Evolutionary conservation across 202 grass and related monocot genomes (phyloP).

Genomic region (Carex arenaria): DNA sequence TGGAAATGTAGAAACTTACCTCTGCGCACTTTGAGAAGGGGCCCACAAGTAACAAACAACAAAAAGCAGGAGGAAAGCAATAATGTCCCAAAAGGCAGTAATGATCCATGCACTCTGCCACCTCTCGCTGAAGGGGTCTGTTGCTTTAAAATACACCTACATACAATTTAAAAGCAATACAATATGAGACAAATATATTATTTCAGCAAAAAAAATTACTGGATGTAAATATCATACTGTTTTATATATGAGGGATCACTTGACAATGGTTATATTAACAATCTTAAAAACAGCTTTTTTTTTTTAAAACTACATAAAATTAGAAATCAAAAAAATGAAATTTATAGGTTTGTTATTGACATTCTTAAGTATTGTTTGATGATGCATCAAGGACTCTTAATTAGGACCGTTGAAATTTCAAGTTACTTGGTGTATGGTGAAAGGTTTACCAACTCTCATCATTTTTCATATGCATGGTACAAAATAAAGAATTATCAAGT

Average conservation of each 20-base stretch:
- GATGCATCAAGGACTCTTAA: too few relatives aligned
- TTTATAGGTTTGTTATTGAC: too few relatives aligned
- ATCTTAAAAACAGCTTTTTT: too few relatives aligned
- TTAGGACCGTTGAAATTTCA: too few relatives aligned
- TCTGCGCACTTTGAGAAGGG: constrained; percentile 90
- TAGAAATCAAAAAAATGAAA: too few relatives aligned
- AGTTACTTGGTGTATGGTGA: too few relatives aligned
- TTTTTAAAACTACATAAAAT: too few relatives aligned
- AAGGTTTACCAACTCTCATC: too few relatives aligned
- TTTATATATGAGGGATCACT: not conserved
- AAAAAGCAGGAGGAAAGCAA: constrained; percentile 68
- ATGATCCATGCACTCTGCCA: constrained; percentile 99
- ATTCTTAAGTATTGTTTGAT: too few relatives aligned
- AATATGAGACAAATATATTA: constrained; percentile 12
- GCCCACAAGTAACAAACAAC: constrained; percentile 95
- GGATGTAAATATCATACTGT: not conserved
- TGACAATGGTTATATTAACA: too few relatives aligned
- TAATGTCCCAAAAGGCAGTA: constrained; percentile 94
- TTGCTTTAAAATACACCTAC: constrained; percentile 98
- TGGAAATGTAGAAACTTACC: constrained; percentile 34
- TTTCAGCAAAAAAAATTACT: not conserved
- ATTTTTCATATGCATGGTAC: too few relatives aligned
- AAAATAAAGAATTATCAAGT: too few relatives aligned
- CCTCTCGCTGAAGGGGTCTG: constrained; percentile 90
- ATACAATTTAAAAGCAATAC: constrained; percentile 20